Percentiles rank a stretch among this genome's conserved stretches.
These are phyloP conservation scores for Phaeoacremonium minimum DNA, from an alignment of 2,329 filamentous ascomycete species.

Conservation along the genomic window DNA sequence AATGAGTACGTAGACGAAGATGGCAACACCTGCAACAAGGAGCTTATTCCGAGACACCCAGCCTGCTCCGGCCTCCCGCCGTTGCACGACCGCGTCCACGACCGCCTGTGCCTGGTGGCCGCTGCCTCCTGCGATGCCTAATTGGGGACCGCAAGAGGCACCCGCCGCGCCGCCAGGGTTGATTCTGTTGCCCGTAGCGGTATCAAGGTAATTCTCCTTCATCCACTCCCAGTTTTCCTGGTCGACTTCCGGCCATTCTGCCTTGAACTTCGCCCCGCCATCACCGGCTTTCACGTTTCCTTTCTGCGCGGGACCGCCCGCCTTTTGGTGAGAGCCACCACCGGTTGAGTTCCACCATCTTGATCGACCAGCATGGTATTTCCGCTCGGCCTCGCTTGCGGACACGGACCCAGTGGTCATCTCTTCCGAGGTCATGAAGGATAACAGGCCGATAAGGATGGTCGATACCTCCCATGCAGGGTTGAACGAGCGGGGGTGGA, in stretches of 20 bases:
- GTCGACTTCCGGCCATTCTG: conserved; percentile 88
- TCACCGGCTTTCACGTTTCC: conserved; percentile 90
- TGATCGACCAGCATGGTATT: conserved; percentile 69
- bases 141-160: conserved; percentile 44
- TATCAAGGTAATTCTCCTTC: conserved; percentile 74
- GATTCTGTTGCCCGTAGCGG: conserved; percentile 65
- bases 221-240: conserved; percentile 92
- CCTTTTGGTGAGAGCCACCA: conserved; percentile 65
- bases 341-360: conserved; percentile 98
- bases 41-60: conserved; percentile 82
- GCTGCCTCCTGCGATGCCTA: conserved; percentile 59
- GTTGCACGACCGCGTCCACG: conserved; percentile 73
- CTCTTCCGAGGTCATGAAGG: conserved; percentile 98
- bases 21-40: conserved; percentile 60
- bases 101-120: conserved; percentile 63
- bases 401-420: conserved; percentile 94
- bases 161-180: conserved; percentile 37
- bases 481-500: conserved; percentile 97
- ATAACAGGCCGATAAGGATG: conserved; percentile 88
- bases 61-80: conserved; percentile 73
- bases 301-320: conserved; percentile 48
- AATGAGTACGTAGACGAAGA: conserved; percentile 81
- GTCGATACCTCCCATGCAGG: conserved; percentile 98
- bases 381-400: conserved; percentile 71
- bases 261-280: conserved; percentile 82